Evolutionary conservation across 140 eudicot species (phyloP), one percentile per base, ranked within the genome.

Genomic region (Ambrosia hybrid): DNA sequence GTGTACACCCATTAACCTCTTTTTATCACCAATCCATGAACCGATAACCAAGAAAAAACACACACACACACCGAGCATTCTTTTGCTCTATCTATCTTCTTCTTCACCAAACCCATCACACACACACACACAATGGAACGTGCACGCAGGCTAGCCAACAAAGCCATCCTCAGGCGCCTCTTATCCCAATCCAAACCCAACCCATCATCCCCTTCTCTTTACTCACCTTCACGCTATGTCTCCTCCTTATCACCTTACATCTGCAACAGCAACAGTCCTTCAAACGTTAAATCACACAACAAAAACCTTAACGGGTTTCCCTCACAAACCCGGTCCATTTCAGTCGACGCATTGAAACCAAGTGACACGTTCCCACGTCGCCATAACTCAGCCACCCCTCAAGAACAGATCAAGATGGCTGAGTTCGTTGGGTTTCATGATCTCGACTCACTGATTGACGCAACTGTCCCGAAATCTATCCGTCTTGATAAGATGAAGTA

Each of bases 381-480:
- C 38, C 98, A 92, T 69, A 92, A 92, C 74, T 92, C 98, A 2
- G 94, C 96, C 70, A 89, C 92, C 67, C 91, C 91, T 0, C 95
- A 86, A 11, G 98, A 92, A 15, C 88, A 89, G 68, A n/a, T 38
- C 51, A 94, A 86, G 60, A 94, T 94, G 99, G 86, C 97, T 9
- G 81, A 94, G 56, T 84, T 71, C 65, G 87, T 86, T 16, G 99
- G 99, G 9, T 94, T 72, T 15, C 5, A 67, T 4, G 86, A 10
- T 70, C 82, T 94, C 9, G 99, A 94, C 76, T 73, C 89, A 1
- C 85, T 94, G 2, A 84, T 90, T 36, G 94, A 91, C 65, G 99
- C 99, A 15, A 94, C 99, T 21, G 99, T 94, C 3, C 99, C 99
- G 9, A 88, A 88, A 81, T 79, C 97, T 1, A 94, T 94, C 43